phyloP scores from a whole-genome alignment of 331 rosid genomes.

The Malus hybrid region DNA sequence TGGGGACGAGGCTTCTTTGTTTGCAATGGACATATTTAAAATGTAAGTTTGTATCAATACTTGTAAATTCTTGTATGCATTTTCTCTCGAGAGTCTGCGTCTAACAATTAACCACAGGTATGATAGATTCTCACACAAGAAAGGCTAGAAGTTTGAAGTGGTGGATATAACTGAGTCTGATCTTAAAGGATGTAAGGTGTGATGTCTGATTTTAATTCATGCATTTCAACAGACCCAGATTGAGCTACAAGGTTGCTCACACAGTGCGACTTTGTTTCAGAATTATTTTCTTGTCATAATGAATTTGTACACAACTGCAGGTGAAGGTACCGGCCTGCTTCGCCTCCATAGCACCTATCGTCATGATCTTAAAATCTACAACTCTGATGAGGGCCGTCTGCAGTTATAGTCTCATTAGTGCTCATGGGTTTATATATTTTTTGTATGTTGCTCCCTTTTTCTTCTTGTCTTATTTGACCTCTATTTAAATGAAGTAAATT shows the following conservation, averaged over 20 bases:
- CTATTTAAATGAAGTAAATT: not conserved
- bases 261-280: not conserved
- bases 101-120: conserved; percentile 38
- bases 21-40: conserved; percentile 88
- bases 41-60: conserved; percentile 40
- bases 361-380: conserved; percentile 93
- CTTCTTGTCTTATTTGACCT: conserved; percentile 2
- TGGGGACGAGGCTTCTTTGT: conserved; percentile 90
- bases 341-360: conserved; percentile 98
- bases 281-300: not conserved
- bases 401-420: conserved; percentile 51
- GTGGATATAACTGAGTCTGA: conserved; percentile 72
- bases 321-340: conserved; percentile 97
- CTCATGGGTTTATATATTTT: not conserved
- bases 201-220: not conserved
- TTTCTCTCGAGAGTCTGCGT: conserved; percentile 14
- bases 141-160: conserved; percentile 79
- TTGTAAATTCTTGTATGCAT: conserved; percentile 5
- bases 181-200: conserved; percentile 79
- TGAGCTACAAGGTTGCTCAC: not conserved
- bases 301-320: conserved; percentile 37
- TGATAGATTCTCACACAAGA: conserved; percentile 68
- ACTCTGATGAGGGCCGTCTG: conserved; percentile 99
- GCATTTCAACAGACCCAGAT: not conserved
- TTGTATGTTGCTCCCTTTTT: not conserved